Evolutionary conservation across 305 asterid genomes (phyloP).

Genomic region (Plantago coronopus): DNA sequence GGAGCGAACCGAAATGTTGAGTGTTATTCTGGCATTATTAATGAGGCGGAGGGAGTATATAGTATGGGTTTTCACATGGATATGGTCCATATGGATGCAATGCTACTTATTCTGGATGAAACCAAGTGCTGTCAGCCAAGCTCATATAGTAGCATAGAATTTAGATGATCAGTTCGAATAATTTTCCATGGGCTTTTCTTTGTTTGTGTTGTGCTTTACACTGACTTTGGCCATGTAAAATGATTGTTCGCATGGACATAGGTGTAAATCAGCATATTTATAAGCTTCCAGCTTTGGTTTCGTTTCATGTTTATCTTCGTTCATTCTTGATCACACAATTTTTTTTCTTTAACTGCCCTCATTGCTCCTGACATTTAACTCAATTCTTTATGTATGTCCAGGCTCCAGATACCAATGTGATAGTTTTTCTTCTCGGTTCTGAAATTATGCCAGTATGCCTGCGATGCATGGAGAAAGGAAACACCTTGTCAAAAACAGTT

Average conservation of each 20-base stretch:
- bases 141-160: not conserved
- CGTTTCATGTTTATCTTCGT: not conserved
- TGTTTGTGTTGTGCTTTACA: not conserved
- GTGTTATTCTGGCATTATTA: no score
- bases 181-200: not conserved
- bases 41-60: no score
- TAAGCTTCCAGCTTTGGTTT: not conserved
- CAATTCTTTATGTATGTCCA: conserved; percentile 15
- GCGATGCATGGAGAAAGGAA: conserved; percentile 29
- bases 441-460: conserved; percentile 38
- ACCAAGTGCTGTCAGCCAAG: not conserved
- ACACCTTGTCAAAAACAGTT: conserved; percentile 24
- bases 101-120: not conserved
- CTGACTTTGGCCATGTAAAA: no score
- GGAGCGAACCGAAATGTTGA: no score
- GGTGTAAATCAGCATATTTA: no score
- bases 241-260: no score
- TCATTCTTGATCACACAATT: not conserved
- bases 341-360: not conserved
- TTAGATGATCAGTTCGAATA: not conserved
- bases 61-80: not conserved
- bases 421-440: conserved; percentile 26
- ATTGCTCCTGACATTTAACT: not conserved
- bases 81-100: not conserved
- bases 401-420: conserved; percentile 30